Evolutionary conservation across 176 grass and related monocot species (phyloP), one percentile per base, ranked within the genome.

Genomic region (Aegilops bicornis): DNA sequence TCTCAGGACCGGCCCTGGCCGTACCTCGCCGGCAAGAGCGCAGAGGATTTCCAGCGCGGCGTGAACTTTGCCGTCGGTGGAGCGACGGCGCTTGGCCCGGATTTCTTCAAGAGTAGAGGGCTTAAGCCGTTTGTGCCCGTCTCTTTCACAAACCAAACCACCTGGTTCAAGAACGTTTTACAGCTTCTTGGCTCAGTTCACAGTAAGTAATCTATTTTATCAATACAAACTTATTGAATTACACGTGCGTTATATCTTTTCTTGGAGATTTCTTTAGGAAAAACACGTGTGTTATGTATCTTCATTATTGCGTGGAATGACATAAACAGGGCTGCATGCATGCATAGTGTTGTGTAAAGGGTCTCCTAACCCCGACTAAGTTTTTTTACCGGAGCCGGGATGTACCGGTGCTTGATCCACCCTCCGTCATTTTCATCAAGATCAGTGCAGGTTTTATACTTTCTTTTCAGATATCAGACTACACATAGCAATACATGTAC

Each of bases 51-150:
- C 33, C 64, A 56, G 35, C 64, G 76, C 1, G 92, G 92, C 30
- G 87, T 74, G 15, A 94, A 94, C 79, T 94, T 94, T 8, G 89
- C 89, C 11, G 92, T 94, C 22, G 92, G 76, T 2, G 92, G 92
- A 58, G 77, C 87, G 4, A 91, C 92, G 6, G 92, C 87, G 19
- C 70, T 94, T 19, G 86, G 84, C 10, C 69, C 69, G 22, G 75
- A 47, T 29, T 94, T 85, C 84, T 89, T 94, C 56, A 17, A 22
- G 77, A 48, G 79, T 24, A 84, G 78, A 45, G 87, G 87, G 42
- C 58, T 94, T 5, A 29, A 62, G 22, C 81, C 68, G 7, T 89
- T 86, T 29, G 86, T 90, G 12, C 76, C 83, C 0, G 84, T 87
- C 22, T 91, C 89, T 4, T 48, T 94, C 14, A 13, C 37, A 11